Percentiles rank a stretch among this genome's conserved stretches.
Conservation (phyloP, 306 rosid genomes). For the Quercus alba region DNA sequence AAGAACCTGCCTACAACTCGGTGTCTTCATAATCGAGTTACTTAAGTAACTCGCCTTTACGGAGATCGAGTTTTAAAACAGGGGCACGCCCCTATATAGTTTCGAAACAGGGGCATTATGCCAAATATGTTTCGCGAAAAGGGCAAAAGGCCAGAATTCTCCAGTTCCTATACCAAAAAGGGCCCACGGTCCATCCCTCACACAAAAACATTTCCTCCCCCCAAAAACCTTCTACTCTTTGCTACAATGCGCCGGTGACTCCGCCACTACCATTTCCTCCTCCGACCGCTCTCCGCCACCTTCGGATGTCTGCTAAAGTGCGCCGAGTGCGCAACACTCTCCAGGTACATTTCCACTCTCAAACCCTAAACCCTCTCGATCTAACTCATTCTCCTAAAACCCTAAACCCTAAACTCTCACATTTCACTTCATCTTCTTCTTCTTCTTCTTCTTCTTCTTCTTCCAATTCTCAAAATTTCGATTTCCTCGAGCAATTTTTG, state of each 20-base stretch:
- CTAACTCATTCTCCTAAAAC: not conserved
- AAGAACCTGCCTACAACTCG: no score
- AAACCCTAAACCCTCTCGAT: not conserved
- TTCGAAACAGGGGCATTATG: no score
- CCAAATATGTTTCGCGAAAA: no score
- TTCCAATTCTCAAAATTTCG: slow-evolving; percentile 3
- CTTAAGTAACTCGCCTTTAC: no score
- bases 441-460: slow-evolving; percentile 5
- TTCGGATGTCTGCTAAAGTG: slow-evolving; percentile 49
- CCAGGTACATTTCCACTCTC: slow-evolving; percentile 28
- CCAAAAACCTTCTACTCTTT: not conserved
- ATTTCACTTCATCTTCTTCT: not conserved
- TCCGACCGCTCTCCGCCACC: slow-evolving; percentile 11
- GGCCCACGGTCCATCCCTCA: not conserved
- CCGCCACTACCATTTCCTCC: not conserved
- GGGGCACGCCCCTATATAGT: no score
- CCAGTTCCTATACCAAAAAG: not conserved
- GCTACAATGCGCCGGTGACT: not conserved
- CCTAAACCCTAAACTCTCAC: slow-evolving; percentile 22
- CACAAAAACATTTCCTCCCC: not conserved
- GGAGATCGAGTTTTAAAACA: no score
- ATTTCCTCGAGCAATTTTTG: slow-evolving; percentile 56
- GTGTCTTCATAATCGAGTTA: no score
- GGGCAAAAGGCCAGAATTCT: no score
- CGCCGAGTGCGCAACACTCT: slow-evolving; percentile 20